These are phyloP conservation scores for Kwoniella sp. DNA, from an alignment of 768 basidiomycete species.

Conservation along the genomic window DNA sequence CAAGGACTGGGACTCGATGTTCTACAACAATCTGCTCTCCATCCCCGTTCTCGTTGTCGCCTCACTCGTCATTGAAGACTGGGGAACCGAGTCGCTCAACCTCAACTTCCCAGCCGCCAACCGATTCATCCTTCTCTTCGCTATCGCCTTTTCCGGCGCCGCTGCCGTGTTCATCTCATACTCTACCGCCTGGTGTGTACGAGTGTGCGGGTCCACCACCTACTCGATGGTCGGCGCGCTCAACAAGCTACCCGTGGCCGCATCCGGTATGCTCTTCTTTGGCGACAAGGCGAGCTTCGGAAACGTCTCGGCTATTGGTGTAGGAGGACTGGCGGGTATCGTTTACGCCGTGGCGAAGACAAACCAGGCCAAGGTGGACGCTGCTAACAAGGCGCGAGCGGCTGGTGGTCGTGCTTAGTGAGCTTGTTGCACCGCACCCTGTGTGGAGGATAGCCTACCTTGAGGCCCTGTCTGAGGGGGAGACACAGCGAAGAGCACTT, in stretches of 20 bases:
- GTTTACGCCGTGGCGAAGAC: conserved; percentile 92
- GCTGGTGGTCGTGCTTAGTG: conserved; percentile 21
- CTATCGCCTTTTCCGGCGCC: conserved; percentile 91
- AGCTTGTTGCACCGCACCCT: too few species aligned
- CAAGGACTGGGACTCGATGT: conserved; percentile 98
- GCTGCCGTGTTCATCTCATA: conserved; percentile 97
- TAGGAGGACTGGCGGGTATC: conserved; percentile 87
- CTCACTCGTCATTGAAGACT: conserved; percentile 81
- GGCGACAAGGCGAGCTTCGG: conserved; percentile 81
- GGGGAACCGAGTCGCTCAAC: conserved; percentile 71
- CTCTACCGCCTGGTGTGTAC: conserved; percentile 97
- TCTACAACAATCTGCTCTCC: conserved; percentile 93
- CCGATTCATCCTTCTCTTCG: conserved; percentile 70
- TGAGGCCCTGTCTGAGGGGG: too few species aligned
- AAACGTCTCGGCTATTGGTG: conserved; percentile 76
- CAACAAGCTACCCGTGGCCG: conserved; percentile 77
- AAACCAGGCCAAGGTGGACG: conserved; percentile 78
- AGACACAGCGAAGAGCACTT: too few species aligned
- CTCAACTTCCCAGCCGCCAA: conserved; percentile 85
- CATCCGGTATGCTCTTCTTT: conserved; percentile 79
- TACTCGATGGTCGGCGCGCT: conserved; percentile 58
- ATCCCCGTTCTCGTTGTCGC: conserved; percentile 82
- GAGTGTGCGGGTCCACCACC: conserved; percentile 92
- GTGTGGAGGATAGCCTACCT: too few species aligned
- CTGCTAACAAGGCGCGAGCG: conserved; percentile 46